A percentile compares a stretch with the other conserved stretches of the same genome.
Conservation (phyloP, 495 filamentous ascomycete genomes). For the Umbilicaria muhlenbergii region DNA sequence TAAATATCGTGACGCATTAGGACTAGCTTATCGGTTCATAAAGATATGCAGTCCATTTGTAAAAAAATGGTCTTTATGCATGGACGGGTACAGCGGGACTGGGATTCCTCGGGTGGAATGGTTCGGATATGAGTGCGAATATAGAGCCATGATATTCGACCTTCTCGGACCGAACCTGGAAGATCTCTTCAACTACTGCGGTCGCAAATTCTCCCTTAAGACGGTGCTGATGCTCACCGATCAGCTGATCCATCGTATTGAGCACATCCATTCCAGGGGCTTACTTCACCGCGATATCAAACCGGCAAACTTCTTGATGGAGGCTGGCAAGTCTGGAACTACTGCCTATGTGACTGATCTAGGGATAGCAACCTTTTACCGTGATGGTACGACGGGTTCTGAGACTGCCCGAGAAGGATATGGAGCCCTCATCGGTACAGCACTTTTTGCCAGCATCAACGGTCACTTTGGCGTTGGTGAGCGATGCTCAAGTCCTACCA, state of each 20-base stretch:
- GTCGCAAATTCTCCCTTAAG: slow-evolving; percentile 57
- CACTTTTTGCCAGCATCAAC: slow-evolving; percentile 17
- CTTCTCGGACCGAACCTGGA: slow-evolving; percentile 93
- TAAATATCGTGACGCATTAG: too few relatives aligned
- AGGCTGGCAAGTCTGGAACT: slow-evolving; percentile 16
- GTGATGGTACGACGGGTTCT: background rate
- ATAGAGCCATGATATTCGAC: slow-evolving; percentile 89
- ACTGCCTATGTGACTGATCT: slow-evolving; percentile 20
- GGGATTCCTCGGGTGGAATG: slow-evolving; percentile 15
- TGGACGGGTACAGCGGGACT: too few relatives aligned
- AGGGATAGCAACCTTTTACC: slow-evolving; percentile 3
- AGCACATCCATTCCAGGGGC: slow-evolving; percentile 14
- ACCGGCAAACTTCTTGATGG: slow-evolving; percentile 22
- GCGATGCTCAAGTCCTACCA: background rate
- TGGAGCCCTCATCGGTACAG: slow-evolving; percentile 5
- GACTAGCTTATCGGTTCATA: too few relatives aligned
- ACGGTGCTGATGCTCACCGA: slow-evolving; percentile 23
- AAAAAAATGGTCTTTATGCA: too few relatives aligned
- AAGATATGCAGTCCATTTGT: too few relatives aligned
- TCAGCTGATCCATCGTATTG: slow-evolving; percentile 10
- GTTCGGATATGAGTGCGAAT: slow-evolving; percentile 13
- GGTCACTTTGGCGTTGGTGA: slow-evolving; percentile 18
- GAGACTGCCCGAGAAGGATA: background rate
- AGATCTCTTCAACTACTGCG: slow-evolving; percentile 99
- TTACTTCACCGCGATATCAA: slow-evolving; percentile 24